Evolutionary conservation across 1,284 basidiomycete species (phyloP), one percentile per base, ranked within the genome.

Genomic region (Neolentinus lepideus): DNA sequence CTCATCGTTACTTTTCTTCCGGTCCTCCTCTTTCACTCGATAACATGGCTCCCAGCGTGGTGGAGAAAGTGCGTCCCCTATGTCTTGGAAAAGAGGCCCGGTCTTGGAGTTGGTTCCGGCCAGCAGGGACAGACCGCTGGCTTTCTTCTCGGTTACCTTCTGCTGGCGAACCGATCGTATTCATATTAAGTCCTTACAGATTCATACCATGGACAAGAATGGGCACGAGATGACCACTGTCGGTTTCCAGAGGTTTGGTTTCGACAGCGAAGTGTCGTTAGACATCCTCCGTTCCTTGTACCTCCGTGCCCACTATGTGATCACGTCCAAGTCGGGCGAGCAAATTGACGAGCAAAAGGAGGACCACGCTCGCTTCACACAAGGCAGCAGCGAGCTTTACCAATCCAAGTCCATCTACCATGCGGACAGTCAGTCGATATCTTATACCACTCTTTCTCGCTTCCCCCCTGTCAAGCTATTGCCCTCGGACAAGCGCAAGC

Each of bases 401-500:
- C 88, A 91, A 67, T 84, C 90, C 61, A 89, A 92, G 70, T 90
- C 91, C 24, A 89, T 90, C 65, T 94, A 81, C 73, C 81, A 91
- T 69, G 84, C 90, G 45, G 81, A 87, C 60, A 80, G 78, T 36
- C 80, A 87, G 63, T 80, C 88, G 38, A 92, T 97, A 66, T 91
- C 93, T 46, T 96, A 94, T 72, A 94, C 92, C 51, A 95, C 92
- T 25, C 81, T 95, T 54, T 85, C 88, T 57, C 85, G 90, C 59
- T 98, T 94, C 71, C 91, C 93, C 9, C 92, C 95, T 3, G 94
- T 98, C 56, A 90, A 84, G 62, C 84, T 94, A 52, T 81, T 98
- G 33, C 73, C 92, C 19, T 84, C 90, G 31, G 77, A 83, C 2
- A 71, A 79, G 60, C 85, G 92, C 65, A 97, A 96, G 74, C 87